phyloP scores from a whole-genome alignment of 768 basidiomycete genomes.

The Glaciozyma antarctica region DNA sequence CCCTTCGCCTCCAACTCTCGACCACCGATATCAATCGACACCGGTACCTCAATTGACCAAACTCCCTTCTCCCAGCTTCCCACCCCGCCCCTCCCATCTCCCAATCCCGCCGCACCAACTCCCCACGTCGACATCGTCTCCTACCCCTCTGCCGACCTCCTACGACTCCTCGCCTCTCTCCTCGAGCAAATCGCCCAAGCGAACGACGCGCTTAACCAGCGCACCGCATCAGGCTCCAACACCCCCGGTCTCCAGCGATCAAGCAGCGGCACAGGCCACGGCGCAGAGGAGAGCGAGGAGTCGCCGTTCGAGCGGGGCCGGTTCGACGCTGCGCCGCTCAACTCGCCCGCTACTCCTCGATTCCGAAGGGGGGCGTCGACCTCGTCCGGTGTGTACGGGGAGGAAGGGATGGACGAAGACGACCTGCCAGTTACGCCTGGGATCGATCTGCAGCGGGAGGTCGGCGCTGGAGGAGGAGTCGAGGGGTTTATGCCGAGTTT shows the following conservation, averaged over 20 bases:
- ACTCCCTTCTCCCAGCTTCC: not conserved
- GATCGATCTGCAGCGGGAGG: constrained; percentile 21
- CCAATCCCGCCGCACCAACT: not conserved
- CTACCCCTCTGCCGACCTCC: constrained; percentile 68
- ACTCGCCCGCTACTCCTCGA: constrained; percentile 20
- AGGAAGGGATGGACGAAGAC: not conserved
- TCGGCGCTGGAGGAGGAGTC: constrained; percentile 16
- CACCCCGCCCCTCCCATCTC: not conserved
- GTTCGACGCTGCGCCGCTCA: constrained; percentile 31
- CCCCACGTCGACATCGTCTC: constrained; percentile 61
- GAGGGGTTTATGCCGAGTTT: constrained; percentile 30
- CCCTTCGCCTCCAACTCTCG: not conserved
- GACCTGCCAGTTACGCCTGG: constrained; percentile 27
- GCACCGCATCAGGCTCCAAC: not conserved
- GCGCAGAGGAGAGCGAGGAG: not conserved
- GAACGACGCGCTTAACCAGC: not conserved
- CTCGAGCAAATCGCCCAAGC: constrained; percentile 47
- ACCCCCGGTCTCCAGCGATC: not conserved
- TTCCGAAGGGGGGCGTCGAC: not conserved
- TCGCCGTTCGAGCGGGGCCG: not conserved
- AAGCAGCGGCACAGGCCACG: not conserved
- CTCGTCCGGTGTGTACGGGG: not conserved
- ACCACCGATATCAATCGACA: not conserved
- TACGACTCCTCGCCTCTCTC: constrained; percentile 74
- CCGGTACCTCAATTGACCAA: not conserved